Base-by-base conservation (phyloP, 768 basidiomycete species). In the Tylopilus cervinicoccineus region DNA sequence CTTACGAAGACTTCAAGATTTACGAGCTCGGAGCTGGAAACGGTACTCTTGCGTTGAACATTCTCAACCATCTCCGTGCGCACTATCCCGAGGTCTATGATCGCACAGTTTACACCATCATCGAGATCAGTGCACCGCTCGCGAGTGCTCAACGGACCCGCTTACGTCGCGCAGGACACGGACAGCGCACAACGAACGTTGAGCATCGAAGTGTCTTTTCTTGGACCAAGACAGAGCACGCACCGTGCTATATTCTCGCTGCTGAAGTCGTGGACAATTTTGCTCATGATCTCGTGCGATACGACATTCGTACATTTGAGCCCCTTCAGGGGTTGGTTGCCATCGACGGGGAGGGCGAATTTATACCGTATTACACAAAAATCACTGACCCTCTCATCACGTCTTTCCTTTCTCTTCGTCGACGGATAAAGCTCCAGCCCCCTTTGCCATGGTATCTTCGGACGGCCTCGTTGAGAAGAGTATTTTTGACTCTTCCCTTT, bases 241-340 rank as follows among this genome's bases (percentile, higher is more conserved):
- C 92, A 4, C 88, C 92, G 32, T 97, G 95, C 68, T 97, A 87
- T 66, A 85, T 99, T 59, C 66, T 99, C 20, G 94, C 93, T 2
- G 80, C 97, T 75, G 96, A 99, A 72, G 96, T 99, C 28, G 79
- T 96, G 87, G 95, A 98, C 69, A 99, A 99, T 67, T 95, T 97
- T 58, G 86, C 93, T 1, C 95, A 98, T 63, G 96, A 99, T 62
- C 77, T 95, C 58, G 77, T 99, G 34, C 88, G 95, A 28, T 98
- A 97, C 60, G 86, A 94, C 62, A 70, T 88, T 38, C 71, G 76
- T 23, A 89, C 88, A 2, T 74, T 92, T 50, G 72, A 84, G 57
- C 93, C 96, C 0, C 81, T 86, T 40, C 94, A 99, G 65, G 89
- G 84, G 20, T 56, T 90, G 13, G 84, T 98, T 16, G 78, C 85